Conservation (phyloP, 192 early-diverging fungal genomes). For the Umbelopsis sp. region DNA sequence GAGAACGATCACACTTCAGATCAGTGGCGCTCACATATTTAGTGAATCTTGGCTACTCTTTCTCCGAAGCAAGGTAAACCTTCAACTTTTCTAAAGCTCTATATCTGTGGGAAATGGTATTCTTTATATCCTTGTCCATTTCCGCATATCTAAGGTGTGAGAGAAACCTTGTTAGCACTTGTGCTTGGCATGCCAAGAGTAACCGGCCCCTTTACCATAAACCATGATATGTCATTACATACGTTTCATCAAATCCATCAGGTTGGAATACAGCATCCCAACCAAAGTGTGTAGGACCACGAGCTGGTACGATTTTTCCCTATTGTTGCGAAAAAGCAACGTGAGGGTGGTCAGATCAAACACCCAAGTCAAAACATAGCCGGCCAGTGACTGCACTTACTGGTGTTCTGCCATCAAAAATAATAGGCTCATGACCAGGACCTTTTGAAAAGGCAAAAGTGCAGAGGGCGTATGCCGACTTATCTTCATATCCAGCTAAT, state of each 20-base stretch:
- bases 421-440: constrained; percentile 75
- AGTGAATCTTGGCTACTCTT: not conserved
- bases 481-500: constrained; percentile 87
- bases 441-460: constrained; percentile 89
- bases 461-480: constrained; percentile 86
- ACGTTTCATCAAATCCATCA: constrained; percentile 67
- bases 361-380: not conserved
- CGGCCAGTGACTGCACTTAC: constrained; percentile 29
- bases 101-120: constrained; percentile 89
- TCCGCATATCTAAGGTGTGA: constrained; percentile 77
- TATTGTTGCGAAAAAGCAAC: constrained; percentile 23
- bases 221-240: not conserved
- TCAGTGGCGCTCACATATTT: too few relatives aligned
- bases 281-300: constrained; percentile 85
- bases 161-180: not conserved
- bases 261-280: constrained; percentile 98
- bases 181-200: constrained; percentile 14
- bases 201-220: not conserved
- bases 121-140: constrained; percentile 83
- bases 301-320: constrained; percentile 84
- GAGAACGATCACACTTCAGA: too few relatives aligned
- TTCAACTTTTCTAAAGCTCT: constrained; percentile 77
- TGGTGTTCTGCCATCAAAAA: constrained; percentile 85
- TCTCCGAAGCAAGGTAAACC: constrained; percentile 37
- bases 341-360: not conserved